Evolutionary conservation across 768 basidiomycete genomes (phyloP).

Genomic region (Tubosaeta brunneosetosa): DNA sequence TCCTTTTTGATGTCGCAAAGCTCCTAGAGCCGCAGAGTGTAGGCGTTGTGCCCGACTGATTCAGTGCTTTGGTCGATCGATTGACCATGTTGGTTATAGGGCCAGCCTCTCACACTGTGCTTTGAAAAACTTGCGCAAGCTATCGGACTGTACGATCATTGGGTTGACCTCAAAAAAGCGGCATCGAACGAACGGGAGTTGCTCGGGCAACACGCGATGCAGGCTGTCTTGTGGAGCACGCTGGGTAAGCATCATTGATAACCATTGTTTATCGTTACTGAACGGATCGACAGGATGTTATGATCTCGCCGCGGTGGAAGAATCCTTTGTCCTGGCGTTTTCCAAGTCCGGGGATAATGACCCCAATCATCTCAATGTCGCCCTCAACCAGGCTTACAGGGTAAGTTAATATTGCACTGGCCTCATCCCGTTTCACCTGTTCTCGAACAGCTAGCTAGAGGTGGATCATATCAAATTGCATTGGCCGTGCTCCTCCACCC

Average conservation of each 20-base stretch:
- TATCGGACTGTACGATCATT: constrained; percentile 64
- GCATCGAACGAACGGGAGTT: constrained; percentile 53
- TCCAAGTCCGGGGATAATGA: constrained; percentile 53
- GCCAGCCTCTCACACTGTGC: constrained; percentile 64
- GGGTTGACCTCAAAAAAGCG: constrained; percentile 55
- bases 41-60: constrained; percentile 11
- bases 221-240: constrained; percentile 67
- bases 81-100: constrained; percentile 36
- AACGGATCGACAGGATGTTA: constrained; percentile 51
- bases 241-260: constrained; percentile 43
- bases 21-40: constrained; percentile 66
- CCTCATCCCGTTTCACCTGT: constrained; percentile 7
- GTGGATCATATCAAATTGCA: constrained; percentile 61
- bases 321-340: constrained; percentile 66
- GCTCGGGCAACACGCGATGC: constrained; percentile 70
- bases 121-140: constrained; percentile 68
- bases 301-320: constrained; percentile 59
- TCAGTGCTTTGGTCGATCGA: not conserved
- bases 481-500: constrained; percentile 63
- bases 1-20: constrained; percentile 73
- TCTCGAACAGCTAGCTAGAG: constrained; percentile 54
- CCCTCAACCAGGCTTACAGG: constrained; percentile 64
- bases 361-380: constrained; percentile 55
- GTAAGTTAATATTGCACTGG: constrained; percentile 33
- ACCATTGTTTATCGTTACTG: constrained; percentile 1